phyloP scores from a whole-genome alignment of 345 rosid genomes.

The Cardamine occulta region DNA sequence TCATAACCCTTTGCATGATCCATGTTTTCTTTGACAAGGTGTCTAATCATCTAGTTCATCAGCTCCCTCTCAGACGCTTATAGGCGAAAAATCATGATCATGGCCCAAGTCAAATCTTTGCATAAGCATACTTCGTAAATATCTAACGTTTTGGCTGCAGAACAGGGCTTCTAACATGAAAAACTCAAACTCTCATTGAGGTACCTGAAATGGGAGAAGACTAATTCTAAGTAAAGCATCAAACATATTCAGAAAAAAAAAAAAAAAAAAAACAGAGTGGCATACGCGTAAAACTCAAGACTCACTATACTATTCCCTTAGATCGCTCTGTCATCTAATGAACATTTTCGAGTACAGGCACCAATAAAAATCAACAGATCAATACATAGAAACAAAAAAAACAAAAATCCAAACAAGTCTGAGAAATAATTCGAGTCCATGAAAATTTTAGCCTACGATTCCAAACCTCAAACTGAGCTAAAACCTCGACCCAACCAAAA shows the following conservation, averaged over 20 bases:
- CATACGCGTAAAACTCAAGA: constrained; percentile 2
- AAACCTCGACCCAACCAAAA: constrained; percentile 4
- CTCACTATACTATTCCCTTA: constrained; percentile 1
- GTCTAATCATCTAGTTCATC: constrained; percentile 39
- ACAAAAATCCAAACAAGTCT: not conserved
- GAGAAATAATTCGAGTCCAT: not conserved
- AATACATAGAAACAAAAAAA: not conserved
- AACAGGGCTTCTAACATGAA: constrained; percentile 17
- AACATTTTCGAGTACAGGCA: not conserved
- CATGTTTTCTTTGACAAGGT: constrained; percentile 37
- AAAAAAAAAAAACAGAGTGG: not conserved
- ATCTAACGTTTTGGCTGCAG: constrained; percentile 21
- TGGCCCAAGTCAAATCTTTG: constrained; percentile 20
- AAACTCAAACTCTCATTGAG: constrained; percentile 33
- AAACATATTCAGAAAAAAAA: not conserved
- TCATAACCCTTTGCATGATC: constrained; percentile 45
- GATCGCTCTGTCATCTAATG: not conserved
- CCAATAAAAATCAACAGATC: constrained; percentile 9
- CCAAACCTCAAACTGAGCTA: constrained; percentile 27
- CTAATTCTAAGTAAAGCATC: constrained; percentile 18
- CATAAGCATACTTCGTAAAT: constrained; percentile 26
- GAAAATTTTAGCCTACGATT: not conserved
- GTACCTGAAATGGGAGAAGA: constrained; percentile 35
- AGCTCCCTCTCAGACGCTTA: constrained; percentile 26
- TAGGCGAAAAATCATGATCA: constrained; percentile 35